Base-by-base conservation (phyloP, 345 rosid species). In the Arabidopsis arenosa region DNA sequence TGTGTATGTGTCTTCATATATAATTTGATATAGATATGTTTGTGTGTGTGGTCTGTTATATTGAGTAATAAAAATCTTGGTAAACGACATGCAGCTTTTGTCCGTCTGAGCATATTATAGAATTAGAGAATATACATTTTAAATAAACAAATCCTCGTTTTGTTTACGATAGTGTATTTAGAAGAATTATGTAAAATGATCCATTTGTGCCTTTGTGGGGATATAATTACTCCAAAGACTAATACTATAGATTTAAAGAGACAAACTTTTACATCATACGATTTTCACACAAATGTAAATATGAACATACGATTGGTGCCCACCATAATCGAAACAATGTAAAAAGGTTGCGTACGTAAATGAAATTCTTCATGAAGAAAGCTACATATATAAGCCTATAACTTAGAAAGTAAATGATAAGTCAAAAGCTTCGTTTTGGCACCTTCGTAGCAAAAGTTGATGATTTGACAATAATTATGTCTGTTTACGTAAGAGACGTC, bases 401-500 rank as follows among this genome's bases (percentile, higher is more conserved):
- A 15, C 21, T 14, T 56, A 0, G 43, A 36, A 44, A 23, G 40
- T 45, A 28, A 66, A 74, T 2, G 39, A 17, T 52, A 18, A 68
- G 37, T 59, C 54, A 60, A 68, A 68, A 60, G 74, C 28, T 18
- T 47, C 49, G 39, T 10, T 75, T 60, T 60, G 79, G 39, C 61
- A 32, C 23, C 41, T 69, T 43, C 62, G 40, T 61, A 53, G 9
- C 10, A 54, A 76, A 62, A 36, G 75, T 36, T 76, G 35, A 63
- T 72, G 33, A 40, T 72, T 51, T 67, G 69, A 67, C 49, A 18
- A 39, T 36, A 53, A 9, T 5, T 40, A 52, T 32, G n/a, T 61
- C 26, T 43, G 17, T 62, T 45, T 63, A 62, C 43, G 64, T 68
- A 36, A 61, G 80, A 76, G 58, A 54, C 75, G 65, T 76, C 65